Percentiles rank a stretch among this genome's conserved stretches.
Conservation (phyloP, 1,139 yeast genomes). For the Yamadazyma diospyri region DNA sequence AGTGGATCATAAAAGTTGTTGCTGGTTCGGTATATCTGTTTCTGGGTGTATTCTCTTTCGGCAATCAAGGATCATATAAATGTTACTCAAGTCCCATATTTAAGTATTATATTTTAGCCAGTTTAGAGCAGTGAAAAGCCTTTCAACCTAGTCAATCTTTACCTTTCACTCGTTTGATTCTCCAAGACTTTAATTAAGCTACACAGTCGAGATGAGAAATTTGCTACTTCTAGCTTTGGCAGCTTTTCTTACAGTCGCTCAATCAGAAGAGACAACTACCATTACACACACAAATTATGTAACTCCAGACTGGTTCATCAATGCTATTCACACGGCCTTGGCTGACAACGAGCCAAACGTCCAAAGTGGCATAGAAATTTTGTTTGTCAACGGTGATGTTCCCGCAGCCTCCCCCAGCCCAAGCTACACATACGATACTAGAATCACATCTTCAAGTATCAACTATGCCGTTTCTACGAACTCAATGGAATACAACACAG, state of each 20-base stretch:
- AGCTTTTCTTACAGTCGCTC: too few species aligned
- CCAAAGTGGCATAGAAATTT: conserved; percentile 30
- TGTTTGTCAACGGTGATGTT: conserved; percentile 26
- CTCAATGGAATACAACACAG: conserved; percentile 5
- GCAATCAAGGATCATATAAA: too few species aligned
- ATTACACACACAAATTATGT: conserved; percentile 31
- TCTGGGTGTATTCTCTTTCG: too few species aligned
- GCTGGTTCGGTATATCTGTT: too few species aligned
- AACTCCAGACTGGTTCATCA: conserved; percentile 27
- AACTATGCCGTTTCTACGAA: conserved; percentile 9
- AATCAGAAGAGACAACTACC: conserved; percentile 19
- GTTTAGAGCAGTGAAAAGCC: too few species aligned
- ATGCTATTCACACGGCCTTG: conserved; percentile 21
- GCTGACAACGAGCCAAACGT: conserved; percentile 20
- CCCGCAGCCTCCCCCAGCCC: not conserved
- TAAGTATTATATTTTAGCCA: too few species aligned
- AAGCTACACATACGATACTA: not conserved
- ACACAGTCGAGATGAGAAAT: conserved; percentile 1
- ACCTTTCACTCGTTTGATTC: too few species aligned
- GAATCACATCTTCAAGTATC: conserved; percentile 4
- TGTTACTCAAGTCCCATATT: too few species aligned
- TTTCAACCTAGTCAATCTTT: too few species aligned
- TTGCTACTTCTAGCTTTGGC: not conserved
- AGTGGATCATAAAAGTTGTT: too few species aligned
- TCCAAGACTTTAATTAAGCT: not conserved